Percentiles rank a stretch among this genome's conserved stretches.
Evolutionary conservation across 2,329 filamentous ascomycete genomes (phyloP).

Genomic region (Emericellopsis atlantica): DNA sequence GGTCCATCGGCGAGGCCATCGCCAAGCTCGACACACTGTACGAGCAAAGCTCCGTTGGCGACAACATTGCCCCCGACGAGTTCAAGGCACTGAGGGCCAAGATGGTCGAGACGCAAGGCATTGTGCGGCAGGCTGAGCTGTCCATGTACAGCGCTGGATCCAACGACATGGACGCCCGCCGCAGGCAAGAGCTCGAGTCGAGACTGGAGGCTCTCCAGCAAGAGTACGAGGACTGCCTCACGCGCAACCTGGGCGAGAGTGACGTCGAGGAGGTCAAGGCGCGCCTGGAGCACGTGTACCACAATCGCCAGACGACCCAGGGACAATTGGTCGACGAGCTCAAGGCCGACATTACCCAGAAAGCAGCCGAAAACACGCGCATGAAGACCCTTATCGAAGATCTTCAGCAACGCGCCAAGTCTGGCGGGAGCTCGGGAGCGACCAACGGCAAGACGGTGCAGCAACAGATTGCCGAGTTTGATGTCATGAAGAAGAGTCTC

Average conservation of each 20-base stretch:
- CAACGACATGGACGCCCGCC: conserved; percentile 51
- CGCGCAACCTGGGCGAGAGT: conserved; percentile 62
- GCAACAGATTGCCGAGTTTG: conserved; percentile 97
- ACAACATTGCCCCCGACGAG: conserved; percentile 70
- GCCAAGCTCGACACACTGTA: conserved; percentile 70
- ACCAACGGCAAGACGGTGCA: conserved; percentile 83
- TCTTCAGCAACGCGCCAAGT: conserved; percentile 61
- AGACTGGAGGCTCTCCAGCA: conserved; percentile 62
- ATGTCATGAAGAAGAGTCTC: conserved; percentile 98
- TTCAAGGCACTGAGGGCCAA: conserved; percentile 64
- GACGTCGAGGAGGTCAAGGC: conserved; percentile 80
- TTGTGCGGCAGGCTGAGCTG: conserved; percentile 85
- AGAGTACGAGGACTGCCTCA: conserved; percentile 74
- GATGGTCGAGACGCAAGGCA: conserved; percentile 80
- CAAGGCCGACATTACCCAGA: conserved; percentile 61
- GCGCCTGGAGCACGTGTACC: conserved; percentile 64
- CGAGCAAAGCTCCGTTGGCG: conserved; percentile 63
- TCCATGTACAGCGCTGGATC: conserved; percentile 61
- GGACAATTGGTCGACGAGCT: conserved; percentile 64
- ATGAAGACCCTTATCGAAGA: conserved; percentile 73
- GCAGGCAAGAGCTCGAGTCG: conserved; percentile 64
- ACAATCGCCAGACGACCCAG: conserved; percentile 62
- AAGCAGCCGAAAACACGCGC: conserved; percentile 69
- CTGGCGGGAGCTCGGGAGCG: conserved; percentile 43
- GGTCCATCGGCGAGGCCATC: conserved; percentile 71